Conservation (phyloP, 345 rosid genomes). For the Eucalyptus erythrocorys region DNA sequence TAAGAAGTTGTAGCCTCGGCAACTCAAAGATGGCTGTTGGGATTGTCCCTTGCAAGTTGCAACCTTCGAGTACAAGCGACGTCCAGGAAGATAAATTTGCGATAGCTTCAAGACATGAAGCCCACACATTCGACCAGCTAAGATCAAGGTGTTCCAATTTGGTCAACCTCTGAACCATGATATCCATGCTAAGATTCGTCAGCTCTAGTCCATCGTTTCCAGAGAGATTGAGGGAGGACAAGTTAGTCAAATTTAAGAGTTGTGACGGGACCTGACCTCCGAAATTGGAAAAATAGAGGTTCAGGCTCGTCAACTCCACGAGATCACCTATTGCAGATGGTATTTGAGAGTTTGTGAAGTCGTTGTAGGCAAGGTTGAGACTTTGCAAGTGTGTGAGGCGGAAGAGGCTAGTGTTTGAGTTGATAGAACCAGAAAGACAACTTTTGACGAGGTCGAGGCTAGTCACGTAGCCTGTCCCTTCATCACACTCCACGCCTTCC, state of each 20-base stretch:
- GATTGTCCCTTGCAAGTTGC: background rate
- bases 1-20: background rate
- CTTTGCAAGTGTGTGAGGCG: background rate
- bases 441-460: conserved; percentile 1
- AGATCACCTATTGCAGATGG: background rate
- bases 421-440: background rate
- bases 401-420: background rate
- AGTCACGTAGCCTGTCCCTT: background rate
- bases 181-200: background rate
- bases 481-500: background rate
- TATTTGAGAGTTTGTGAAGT: background rate
- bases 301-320: background rate
- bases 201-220: background rate
- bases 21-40: background rate
- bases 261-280: conserved; percentile 1
- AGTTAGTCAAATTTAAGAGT: background rate
- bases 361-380: background rate
- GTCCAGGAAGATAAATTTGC: background rate
- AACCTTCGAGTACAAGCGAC: background rate
- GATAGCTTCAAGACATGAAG: background rate
- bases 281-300: background rate
- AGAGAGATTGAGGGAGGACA: conserved; percentile 4
- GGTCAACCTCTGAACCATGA: background rate
- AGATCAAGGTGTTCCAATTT: background rate
- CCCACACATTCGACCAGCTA: background rate